These are phyloP conservation scores for Carallia pectinifolia DNA, from an alignment of 345 rosid species.

Conservation along the genomic window DNA sequence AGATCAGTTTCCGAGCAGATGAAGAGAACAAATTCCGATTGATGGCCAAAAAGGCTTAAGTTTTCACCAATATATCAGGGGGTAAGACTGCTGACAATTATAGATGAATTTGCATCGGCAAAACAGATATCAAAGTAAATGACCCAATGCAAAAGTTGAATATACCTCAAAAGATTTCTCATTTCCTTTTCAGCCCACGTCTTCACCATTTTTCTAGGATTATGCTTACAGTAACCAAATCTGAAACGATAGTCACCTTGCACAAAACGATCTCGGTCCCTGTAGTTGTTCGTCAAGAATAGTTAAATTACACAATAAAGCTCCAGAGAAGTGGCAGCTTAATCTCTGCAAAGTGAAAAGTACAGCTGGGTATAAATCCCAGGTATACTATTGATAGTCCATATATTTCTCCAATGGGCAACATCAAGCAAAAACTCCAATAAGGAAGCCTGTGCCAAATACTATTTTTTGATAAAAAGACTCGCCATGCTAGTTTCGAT, in stretches of 20 bases:
- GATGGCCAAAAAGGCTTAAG: not conserved
- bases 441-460: too few species aligned
- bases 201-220: slow-evolving; percentile 96
- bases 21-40: not conserved
- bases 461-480: too few species aligned
- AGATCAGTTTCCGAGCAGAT: not conserved
- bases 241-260: slow-evolving; percentile 98
- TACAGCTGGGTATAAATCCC: not conserved
- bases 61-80: not conserved
- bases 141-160: not conserved
- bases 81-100: not conserved
- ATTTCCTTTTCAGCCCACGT: slow-evolving; percentile 99
- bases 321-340: not conserved
- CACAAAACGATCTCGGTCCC: slow-evolving; percentile 96
- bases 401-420: too few species aligned
- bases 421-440: too few species aligned
- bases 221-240: slow-evolving; percentile 89
- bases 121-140: not conserved
- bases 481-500: too few species aligned
- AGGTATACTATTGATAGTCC: too few species aligned
- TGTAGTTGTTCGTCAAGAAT: slow-evolving; percentile 17
- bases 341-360: not conserved
- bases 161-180: slow-evolving; percentile 89
- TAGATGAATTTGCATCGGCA: not conserved
- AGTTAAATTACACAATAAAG: slow-evolving; percentile 2